Base-by-base conservation (phyloP, 2,329 filamentous ascomycete genomes). In the Bipolaris sorokiniana region DNA sequence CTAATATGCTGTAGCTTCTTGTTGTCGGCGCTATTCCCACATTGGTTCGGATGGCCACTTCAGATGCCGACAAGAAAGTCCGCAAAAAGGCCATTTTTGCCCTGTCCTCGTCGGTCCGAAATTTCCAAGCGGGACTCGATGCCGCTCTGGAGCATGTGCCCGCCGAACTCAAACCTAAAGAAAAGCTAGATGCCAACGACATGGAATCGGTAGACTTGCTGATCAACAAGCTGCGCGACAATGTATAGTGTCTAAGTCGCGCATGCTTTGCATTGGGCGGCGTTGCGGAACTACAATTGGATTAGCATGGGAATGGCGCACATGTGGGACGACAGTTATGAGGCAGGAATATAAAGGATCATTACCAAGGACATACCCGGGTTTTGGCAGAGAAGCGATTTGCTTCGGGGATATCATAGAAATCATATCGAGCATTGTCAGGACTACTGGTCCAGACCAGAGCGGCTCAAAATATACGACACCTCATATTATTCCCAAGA, bases 21-120 rank as follows among this genome's bases (percentile, higher is more conserved):
- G 79, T 81, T 7, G 68, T 84, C 28, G 90, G 90, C 31, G 91
- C 88, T 3, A 81, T 97, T 28, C 85, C 88, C 36, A 83, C 78
- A 31, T 83, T 99, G 20, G 87, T 92, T 7, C 81, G 82, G 48
- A 73, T 97, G 62, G 83, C 86, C 5, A 80, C 83, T 33, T 82
- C 85, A 41, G 87, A 86, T 56, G 80, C 88, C 62, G 80, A 84
- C 51, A 79, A 82, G 55, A 81, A 83, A 9, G 90, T 92, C 48
- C 84, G 93, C 65, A 88, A 90, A 76, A 99, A 97, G 83, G 92
- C 93, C 13, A 82, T 96, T 28, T 93, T 92, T 70, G 95, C 94
- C 11, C 83, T 99, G 46, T 97, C 92, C 73, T 94, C 89, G 13
- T 90, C 87, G 5, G 86, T 91, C 52, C 84, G 95, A 74, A 99